Evolutionary conservation across 352 stramenopile species (phyloP).

Genomic region (Pythium oligandrum): DNA sequence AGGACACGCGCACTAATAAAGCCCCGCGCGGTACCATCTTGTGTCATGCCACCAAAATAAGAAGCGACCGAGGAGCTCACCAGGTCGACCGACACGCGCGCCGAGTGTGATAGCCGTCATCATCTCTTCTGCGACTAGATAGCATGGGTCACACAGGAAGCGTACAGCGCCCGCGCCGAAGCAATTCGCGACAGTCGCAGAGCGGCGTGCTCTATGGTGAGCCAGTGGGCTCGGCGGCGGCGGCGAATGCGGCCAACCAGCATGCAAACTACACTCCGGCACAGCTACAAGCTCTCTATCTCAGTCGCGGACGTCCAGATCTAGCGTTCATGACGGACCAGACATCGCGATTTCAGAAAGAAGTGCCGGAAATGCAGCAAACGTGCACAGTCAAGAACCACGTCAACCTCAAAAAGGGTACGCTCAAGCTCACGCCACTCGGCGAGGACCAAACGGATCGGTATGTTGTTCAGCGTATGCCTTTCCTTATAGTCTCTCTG

Average conservation of each 20-base stretch:
- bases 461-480: constrained; percentile 2
- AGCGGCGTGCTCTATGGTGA: constrained; percentile 61
- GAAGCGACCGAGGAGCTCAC: too few relatives aligned
- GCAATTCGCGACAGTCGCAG: constrained; percentile 21
- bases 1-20: too few relatives aligned
- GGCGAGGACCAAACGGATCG: constrained; percentile 12
- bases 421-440: constrained; percentile 46
- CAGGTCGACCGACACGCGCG: too few relatives aligned
- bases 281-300: constrained; percentile 80
- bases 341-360: constrained; percentile 26
- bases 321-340: constrained; percentile 86
- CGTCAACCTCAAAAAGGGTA: constrained; percentile 81
- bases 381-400: constrained; percentile 81
- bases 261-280: constrained; percentile 66
- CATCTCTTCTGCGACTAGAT: neutral
- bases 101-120: constrained; percentile 8
- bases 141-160: constrained; percentile 73
- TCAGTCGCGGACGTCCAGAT: constrained; percentile 69
- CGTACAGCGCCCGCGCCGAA: constrained; percentile 34
- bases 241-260: constrained; percentile 24
- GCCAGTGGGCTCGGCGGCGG: constrained; percentile 26
- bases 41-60: too few relatives aligned
- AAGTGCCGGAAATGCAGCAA: constrained; percentile 79
- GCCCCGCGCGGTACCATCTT: too few relatives aligned
- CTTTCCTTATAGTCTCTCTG: too few relatives aligned